Base-by-base conservation (phyloP, 257 asterid species). In the Capsicum baccatum region DNA sequence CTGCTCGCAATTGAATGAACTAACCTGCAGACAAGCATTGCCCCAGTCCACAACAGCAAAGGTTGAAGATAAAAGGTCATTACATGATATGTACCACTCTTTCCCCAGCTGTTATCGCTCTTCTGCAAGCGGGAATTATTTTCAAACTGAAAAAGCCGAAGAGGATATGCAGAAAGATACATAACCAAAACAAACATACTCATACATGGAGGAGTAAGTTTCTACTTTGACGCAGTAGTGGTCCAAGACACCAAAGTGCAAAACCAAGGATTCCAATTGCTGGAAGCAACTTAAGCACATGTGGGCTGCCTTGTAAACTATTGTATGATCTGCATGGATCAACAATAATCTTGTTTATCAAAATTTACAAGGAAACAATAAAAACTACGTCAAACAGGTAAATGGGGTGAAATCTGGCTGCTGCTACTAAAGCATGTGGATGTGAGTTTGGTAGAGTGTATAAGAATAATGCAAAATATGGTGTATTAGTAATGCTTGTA, bases 211-310 rank as follows among this genome's bases (percentile, higher is more conserved):
- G 87, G 85, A 94, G 83, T 85, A 94, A 17, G 84, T 91, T 91
- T 86, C 96, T 92, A 93, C 91, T 86, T 59, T 83, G 95, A 86
- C 88, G 94, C 90, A 91, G 84, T 66, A 94, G 91, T 11, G 97
- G 99, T 62, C 93, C 91, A 85, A 95, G 92, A 85, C 99, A 98
- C 98, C 98, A 95, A 81, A 93, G 78, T 78, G 97, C 92, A 89
- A 97, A 97, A 85, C 88, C 82, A 89, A 94, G 58, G 71, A 92
- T 81, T 85, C 96, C 94, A 89, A 91, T 92, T 64, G 97, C 97
- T 76, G 98, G 93, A 88, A 94, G 88, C 91, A 95, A 84, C 87
- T 91, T 94, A 82, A 89, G 86, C 70, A 88, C 87, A 79, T 87
- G 58, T 11, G 95, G 91, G 84, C 89, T 92, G 74, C 93, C 94